Base-by-base conservation (phyloP, 2,329 filamentous ascomycete species). In the Leptodontidium sp. region DNA sequence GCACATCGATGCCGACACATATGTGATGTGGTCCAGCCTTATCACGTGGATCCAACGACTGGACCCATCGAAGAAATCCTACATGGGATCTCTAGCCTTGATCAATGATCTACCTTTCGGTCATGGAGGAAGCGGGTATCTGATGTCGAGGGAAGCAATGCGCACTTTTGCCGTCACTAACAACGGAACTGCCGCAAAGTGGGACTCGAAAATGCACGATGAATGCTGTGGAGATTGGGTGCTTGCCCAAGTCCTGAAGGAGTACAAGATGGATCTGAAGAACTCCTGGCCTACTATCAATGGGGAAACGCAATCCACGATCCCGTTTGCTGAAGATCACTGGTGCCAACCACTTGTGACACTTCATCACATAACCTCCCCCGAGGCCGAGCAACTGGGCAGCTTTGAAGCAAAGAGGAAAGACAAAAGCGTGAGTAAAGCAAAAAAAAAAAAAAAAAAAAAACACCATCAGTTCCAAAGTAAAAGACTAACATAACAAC, bases 1-100 rank as follows among this genome's bases (percentile, higher is more conserved):
- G 26, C 87, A 86, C 69, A 81, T 88, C 70, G 86, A 88, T 66
- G 85, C 85, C 63, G 86, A 88, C 75, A 87, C 86, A 2, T 88
- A 88, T 72, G 80, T 88, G 11, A 78, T 86, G 55, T 86, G 85
- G 83, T 78, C 83, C 8, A 87, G 83, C 64, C 73, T 88, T 43
- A 77, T 84, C 45, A 77, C n/a, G 17, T 74, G 70, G 70, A 35
- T 73, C 14, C 45, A 53, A 7, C 69, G 50, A 12, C 43, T 72
- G 17, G 68, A 73, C 58, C 69, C 69, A 14, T 57, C 71, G 7
- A 79, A 84, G 66, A 79, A 80, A 58, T 79, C 80, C 49, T 88
- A 87, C 73, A 77, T 88, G 17, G 86, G 87, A 14, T 86, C 85
- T 68, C 78, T 82, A 21, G 81, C 83, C 17, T 79, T 82, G 63